phyloP scores from a whole-genome alignment of 345 rosid genomes.

The Erodium maritimum region DNA sequence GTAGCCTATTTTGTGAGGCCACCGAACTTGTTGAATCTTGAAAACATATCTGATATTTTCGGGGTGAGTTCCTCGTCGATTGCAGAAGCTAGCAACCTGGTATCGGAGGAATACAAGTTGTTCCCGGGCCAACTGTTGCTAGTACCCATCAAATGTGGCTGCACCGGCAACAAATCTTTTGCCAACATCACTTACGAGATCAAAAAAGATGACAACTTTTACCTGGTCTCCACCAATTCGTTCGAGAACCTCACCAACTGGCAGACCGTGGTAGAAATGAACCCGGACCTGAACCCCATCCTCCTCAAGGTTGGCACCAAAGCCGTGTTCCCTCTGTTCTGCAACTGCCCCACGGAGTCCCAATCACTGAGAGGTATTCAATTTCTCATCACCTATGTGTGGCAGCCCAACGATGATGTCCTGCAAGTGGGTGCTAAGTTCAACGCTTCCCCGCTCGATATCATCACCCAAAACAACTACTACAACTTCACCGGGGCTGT shows the following conservation, averaged over 20 bases:
- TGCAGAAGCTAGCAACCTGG: slow-evolving; percentile 37
- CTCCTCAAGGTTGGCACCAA: slow-evolving; percentile 26
- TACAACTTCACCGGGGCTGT: slow-evolving; percentile 21
- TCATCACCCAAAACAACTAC: slow-evolving; percentile 30
- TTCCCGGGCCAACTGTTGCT: slow-evolving; percentile 40
- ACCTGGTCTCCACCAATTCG: slow-evolving; percentile 24
- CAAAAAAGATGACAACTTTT: slow-evolving; percentile 37
- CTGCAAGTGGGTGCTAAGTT: slow-evolving; percentile 27
- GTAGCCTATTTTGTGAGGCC: slow-evolving; percentile 25
- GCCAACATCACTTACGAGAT: slow-evolving; percentile 42
- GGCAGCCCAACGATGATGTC: slow-evolving; percentile 38
- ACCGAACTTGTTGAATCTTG: slow-evolving; percentile 30
- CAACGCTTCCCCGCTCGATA: slow-evolving; percentile 24
- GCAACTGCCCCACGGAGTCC: slow-evolving; percentile 42
- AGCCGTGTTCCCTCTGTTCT: slow-evolving; percentile 40
- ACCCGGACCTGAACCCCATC: slow-evolving; percentile 25
- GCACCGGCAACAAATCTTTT: slow-evolving; percentile 34
- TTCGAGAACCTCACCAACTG: slow-evolving; percentile 44
- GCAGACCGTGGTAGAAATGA: slow-evolving; percentile 27
- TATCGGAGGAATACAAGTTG: slow-evolving; percentile 26
- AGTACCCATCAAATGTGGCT: slow-evolving; percentile 41
- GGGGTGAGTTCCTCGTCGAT: slow-evolving; percentile 21
- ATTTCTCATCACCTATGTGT: slow-evolving; percentile 36
- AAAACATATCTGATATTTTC: slow-evolving; percentile 39
- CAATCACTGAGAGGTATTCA: slow-evolving; percentile 21